Evolutionary conservation across 208 protist genomes (phyloP).

Genomic region (Leishmania turanica): DNA sequence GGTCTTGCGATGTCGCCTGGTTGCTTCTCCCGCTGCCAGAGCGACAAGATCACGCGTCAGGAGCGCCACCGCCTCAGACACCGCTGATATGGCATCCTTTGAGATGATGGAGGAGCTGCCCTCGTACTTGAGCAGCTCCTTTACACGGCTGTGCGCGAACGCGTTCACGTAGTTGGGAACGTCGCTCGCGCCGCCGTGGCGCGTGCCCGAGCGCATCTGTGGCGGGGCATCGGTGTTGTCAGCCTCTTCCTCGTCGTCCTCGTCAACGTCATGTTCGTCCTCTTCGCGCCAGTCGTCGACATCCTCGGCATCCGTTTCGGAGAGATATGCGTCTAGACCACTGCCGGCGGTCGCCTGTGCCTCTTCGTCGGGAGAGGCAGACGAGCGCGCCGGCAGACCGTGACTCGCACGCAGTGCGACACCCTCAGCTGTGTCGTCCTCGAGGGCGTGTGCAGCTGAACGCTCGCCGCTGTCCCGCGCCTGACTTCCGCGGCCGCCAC

Average conservation of each 20-base stretch:
- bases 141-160: conserved; percentile 65
- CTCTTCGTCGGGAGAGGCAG: not conserved
- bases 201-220: not conserved
- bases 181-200: not conserved
- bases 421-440: conserved; percentile 1
- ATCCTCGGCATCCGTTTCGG: conserved; percentile 2
- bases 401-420: not conserved
- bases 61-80: conserved; percentile 62
- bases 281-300: not conserved
- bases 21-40: conserved; percentile 53
- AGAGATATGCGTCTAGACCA: not conserved
- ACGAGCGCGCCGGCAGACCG: not conserved
- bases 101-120: conserved; percentile 57
- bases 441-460: conserved; percentile 9
- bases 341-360: not conserved
- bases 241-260: conserved; percentile 14
- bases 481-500: not conserved
- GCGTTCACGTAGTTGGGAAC: conserved; percentile 12
- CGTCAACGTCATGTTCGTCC: conserved; percentile 4
- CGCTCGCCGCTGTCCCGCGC: conserved; percentile 17
- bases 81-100: conserved; percentile 45
- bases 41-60: conserved; percentile 61
- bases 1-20: conserved; percentile 52
- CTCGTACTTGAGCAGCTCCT: conserved; percentile 72
- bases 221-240: too few relatives aligned